Evolutionary conservation across 805 yeast genomes (phyloP), one percentile per base, ranked within the genome.

Genomic region (Lipomyces spencermartinsiae): DNA sequence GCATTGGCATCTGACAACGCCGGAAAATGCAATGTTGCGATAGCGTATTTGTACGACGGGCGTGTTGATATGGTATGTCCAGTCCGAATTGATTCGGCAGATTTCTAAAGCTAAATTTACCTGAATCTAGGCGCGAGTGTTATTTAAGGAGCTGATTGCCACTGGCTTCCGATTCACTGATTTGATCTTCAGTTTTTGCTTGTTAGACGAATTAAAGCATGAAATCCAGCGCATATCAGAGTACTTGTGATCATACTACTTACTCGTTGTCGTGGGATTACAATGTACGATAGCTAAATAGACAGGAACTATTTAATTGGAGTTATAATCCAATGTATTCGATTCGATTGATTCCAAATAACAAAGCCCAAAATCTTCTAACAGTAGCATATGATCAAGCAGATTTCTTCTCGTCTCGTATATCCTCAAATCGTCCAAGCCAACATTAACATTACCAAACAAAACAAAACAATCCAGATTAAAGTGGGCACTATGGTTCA

Each of bases 21-120:
- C 3, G 61, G 65, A 14, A 67, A 62, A 58, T 58, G 62, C 25
- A 68, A 68, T 31, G 39, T 61, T 9, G 71, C 71, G 10, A 35
- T 68, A 12, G 71, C 71, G 14, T 61, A 66, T 37, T 43, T 68
- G n/a, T 60, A 68, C 49, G 71, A 68, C 54, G 70, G 71, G 16
- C 59, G 63, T 35, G 39, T 58, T 33, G 64, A 62, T 16, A 34
- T 49, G 55, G 66, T 63, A 37, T 9, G 58, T 51, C n/a, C 34
- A 6, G n/a, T 19, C 46, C 10, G 35, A 29, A 49, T 16, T 33
- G 16, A n/a, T 51, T 19, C 55, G n/a, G 33, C 33, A 2, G 16
- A 14, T 19, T 34, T 37, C n/a, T 35, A 14, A 34, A 16, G 2
- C 22, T 43, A 19, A 34, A 22, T 46, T 12, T 31, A 29, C 22